Conservation (phyloP, 495 filamentous ascomycete genomes). For the Acidiella bohemica region DNA sequence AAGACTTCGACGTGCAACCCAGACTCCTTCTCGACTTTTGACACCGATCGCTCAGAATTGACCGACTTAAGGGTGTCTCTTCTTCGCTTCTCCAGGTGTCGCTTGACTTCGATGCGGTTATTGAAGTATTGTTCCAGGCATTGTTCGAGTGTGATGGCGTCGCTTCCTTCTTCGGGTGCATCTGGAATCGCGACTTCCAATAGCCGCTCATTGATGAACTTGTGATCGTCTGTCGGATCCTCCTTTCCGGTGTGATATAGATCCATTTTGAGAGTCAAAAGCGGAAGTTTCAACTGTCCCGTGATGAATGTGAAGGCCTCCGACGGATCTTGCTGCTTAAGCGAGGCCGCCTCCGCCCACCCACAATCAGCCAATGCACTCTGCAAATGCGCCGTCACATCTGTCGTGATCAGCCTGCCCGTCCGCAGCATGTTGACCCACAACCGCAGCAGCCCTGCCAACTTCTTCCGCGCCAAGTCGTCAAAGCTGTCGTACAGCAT, state of each 20-base stretch:
- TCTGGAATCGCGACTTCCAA: conserved; percentile 77
- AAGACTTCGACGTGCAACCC: conserved; percentile 48
- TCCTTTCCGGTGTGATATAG: conserved; percentile 84
- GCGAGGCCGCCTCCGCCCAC: conserved; percentile 65
- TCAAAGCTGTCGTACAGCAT: conserved; percentile 65
- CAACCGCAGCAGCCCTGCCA: conserved; percentile 61
- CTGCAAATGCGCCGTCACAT: conserved; percentile 75
- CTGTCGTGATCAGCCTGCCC: conserved; percentile 70
- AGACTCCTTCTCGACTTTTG: conserved; percentile 32
- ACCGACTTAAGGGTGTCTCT: conserved; percentile 43
- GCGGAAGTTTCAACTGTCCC: conserved; percentile 69
- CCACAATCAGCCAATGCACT: conserved; percentile 74
- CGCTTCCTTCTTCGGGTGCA: conserved; percentile 43
- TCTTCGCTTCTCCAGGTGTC: conserved; percentile 47
- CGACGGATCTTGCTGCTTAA: conserved; percentile 82
- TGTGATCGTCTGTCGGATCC: conserved; percentile 74
- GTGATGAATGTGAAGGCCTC: conserved; percentile 94
- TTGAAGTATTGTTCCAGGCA: conserved; percentile 93
- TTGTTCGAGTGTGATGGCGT: conserved; percentile 64
- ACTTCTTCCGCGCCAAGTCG: conserved; percentile 52
- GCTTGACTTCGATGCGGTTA: conserved; percentile 77
- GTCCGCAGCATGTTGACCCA: conserved; percentile 88
- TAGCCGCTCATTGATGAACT: conserved; percentile 78
- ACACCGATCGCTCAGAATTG: conserved; percentile 7
- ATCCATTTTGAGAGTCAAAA: conserved; percentile 86